These are phyloP conservation scores for Nemania abortiva DNA, from an alignment of 2,329 filamentous ascomycete genomes.

Conservation along the genomic window DNA sequence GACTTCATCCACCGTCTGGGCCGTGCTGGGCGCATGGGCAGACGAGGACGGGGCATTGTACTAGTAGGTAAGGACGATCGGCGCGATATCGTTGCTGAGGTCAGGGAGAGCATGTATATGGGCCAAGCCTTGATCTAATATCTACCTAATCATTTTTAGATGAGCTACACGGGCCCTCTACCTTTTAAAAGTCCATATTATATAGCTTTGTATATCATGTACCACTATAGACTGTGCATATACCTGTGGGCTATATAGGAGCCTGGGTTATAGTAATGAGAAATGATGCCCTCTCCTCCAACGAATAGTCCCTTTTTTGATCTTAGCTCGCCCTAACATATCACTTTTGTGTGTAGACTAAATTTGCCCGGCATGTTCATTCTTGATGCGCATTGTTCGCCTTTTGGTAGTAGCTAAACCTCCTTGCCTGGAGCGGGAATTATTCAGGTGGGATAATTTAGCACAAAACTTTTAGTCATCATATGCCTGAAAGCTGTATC, in stretches of 20 bases:
- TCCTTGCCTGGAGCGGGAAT: neutral
- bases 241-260: constrained; percentile 1
- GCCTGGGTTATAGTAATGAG: constrained; percentile 10
- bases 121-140: constrained; percentile 79
- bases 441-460: neutral
- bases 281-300: constrained; percentile 15
- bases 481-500: too few species aligned
- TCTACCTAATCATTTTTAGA: constrained; percentile 1
- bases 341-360: neutral
- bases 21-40: constrained; percentile 90
- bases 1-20: constrained; percentile 98
- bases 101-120: constrained; percentile 89
- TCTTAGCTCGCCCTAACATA: neutral
- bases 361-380: neutral
- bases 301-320: neutral
- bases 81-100: constrained; percentile 90
- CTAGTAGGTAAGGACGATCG: constrained; percentile 90
- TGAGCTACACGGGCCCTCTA: constrained; percentile 4
- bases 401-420: neutral
- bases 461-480: neutral
- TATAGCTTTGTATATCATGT: constrained; percentile 37
- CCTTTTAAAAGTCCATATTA: constrained; percentile 26
- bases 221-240: constrained; percentile 17
- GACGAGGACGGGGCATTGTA: constrained; percentile 88
- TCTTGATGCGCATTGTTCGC: neutral